A percentile compares a stretch with the other conserved stretches of the same genome.
Evolutionary conservation across 352 stramenopile species (phyloP).

Genomic region (Pilasporangium apinafurcum): DNA sequence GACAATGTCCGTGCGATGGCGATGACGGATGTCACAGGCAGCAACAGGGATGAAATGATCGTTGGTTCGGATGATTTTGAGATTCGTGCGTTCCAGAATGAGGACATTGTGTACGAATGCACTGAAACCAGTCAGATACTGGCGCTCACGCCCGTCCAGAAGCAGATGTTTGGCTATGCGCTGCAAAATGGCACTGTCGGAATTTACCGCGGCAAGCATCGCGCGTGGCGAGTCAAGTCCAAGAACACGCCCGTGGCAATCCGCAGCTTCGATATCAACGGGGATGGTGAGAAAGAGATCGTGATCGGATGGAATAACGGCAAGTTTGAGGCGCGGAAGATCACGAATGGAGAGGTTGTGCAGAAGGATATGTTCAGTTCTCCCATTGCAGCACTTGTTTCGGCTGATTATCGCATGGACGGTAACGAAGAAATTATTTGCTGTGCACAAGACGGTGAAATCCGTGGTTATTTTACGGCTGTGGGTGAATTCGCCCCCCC

Average conservation of each 20-base stretch:
- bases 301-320: constrained; percentile 90
- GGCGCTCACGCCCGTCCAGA: constrained; percentile 65
- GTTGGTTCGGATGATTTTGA: constrained; percentile 90
- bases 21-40: constrained; percentile 64
- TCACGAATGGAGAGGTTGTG: constrained; percentile 79
- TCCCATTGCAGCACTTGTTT: constrained; percentile 61
- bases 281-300: constrained; percentile 84
- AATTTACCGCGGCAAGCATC: constrained; percentile 85
- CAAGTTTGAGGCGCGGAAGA: constrained; percentile 71
- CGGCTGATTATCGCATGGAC: constrained; percentile 86
- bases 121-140: constrained; percentile 82
- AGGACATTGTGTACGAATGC: constrained; percentile 87
- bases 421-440: constrained; percentile 88
- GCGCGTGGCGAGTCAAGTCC: constrained; percentile 90
- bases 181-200: constrained; percentile 90
- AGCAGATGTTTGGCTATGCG: constrained; percentile 79
- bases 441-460: constrained; percentile 73
- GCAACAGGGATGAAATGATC: constrained; percentile 74
- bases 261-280: constrained; percentile 87
- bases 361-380: constrained; percentile 74
- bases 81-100: constrained; percentile 84
- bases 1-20: constrained; percentile 86
- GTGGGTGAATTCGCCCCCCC: constrained; percentile 30
- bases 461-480: constrained; percentile 55
- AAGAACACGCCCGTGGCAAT: constrained; percentile 84